A percentile compares a stretch with the other conserved stretches of the same genome.
Evolutionary conservation across 2,329 filamentous ascomycete species (phyloP).

Genomic region (Epichloe amarillans): DNA sequence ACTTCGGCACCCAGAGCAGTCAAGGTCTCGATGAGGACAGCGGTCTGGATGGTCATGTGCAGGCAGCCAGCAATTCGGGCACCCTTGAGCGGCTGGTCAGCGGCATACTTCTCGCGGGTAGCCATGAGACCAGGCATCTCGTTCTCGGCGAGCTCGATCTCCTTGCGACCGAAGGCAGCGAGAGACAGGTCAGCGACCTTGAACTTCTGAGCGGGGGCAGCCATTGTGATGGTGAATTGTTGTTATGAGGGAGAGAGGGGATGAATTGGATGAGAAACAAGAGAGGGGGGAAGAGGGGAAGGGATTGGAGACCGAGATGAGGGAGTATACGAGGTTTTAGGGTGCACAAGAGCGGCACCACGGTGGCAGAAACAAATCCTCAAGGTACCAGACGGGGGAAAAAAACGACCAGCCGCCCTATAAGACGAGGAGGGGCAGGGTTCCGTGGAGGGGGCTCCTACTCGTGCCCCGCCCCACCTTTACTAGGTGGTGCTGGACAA

Average conservation of each 20-base stretch:
- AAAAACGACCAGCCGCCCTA: too few species aligned
- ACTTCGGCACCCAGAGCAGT: slow-evolving; percentile 90
- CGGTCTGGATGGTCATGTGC: slow-evolving; percentile 99
- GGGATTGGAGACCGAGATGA: slow-evolving; percentile 3
- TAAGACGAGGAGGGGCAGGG: neutral
- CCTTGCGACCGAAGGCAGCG: slow-evolving; percentile 95
- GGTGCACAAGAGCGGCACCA: slow-evolving; percentile 3
- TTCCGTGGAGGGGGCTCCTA: slow-evolving; percentile 1
- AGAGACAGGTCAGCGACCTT: slow-evolving; percentile 98
- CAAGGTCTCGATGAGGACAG: slow-evolving; percentile 97
- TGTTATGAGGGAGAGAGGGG: slow-evolving; percentile 7
- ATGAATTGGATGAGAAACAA: slow-evolving; percentile 7
- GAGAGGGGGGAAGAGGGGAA: slow-evolving; percentile 7
- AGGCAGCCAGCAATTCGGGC: slow-evolving; percentile 95
- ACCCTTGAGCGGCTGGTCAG: slow-evolving; percentile 85
- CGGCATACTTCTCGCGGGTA: slow-evolving; percentile 81
- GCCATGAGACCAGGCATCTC: slow-evolving; percentile 98
- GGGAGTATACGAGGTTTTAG: slow-evolving; percentile 9
- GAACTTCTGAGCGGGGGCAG: slow-evolving; percentile 81
- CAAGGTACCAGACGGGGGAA: neutral
- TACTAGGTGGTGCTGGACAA: too few species aligned
- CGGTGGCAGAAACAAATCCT: neutral
- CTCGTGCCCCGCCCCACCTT: too few species aligned
- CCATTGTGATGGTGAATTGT: slow-evolving; percentile 31
- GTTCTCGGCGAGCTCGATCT: slow-evolving; percentile 95